Percentiles rank a stretch among this genome's conserved stretches.
Conservation (phyloP, 306 rosid species). For the Castanospermum australe region DNA sequence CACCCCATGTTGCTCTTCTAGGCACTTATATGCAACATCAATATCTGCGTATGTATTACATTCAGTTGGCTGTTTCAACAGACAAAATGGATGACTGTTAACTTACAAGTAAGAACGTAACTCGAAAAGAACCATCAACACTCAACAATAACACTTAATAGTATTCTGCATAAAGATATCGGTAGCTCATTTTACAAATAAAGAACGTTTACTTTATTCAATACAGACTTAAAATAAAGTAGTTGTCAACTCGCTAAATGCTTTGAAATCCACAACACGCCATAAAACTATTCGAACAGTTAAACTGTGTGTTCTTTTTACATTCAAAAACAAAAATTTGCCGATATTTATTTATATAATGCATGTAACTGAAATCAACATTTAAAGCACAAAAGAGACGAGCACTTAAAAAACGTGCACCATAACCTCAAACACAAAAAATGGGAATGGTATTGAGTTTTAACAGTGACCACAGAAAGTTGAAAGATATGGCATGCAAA, state of each 20-base stretch:
- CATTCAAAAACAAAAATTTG: neutral
- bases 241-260: no score
- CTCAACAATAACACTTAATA: neutral
- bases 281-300: no score
- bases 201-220: neutral
- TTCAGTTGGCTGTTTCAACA: slow-evolving; percentile 87
- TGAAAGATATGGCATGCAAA: neutral
- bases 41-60: slow-evolving; percentile 92
- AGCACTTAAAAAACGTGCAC: neutral
- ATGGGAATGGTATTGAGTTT: slow-evolving; percentile 13
- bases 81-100: slow-evolving; percentile 37
- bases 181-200: neutral
- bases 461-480: neutral
- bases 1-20: slow-evolving; percentile 77
- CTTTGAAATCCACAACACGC: no score
- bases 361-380: neutral
- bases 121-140: slow-evolving; percentile 6
- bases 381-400: neutral
- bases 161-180: neutral
- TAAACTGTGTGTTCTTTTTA: neutral
- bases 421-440: neutral
- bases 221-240: neutral
- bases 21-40: slow-evolving; percentile 87
- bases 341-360: neutral
- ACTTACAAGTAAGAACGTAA: slow-evolving; percentile 13